Conservation (phyloP, 441 rosid genomes). For the Populus hybrid region DNA sequence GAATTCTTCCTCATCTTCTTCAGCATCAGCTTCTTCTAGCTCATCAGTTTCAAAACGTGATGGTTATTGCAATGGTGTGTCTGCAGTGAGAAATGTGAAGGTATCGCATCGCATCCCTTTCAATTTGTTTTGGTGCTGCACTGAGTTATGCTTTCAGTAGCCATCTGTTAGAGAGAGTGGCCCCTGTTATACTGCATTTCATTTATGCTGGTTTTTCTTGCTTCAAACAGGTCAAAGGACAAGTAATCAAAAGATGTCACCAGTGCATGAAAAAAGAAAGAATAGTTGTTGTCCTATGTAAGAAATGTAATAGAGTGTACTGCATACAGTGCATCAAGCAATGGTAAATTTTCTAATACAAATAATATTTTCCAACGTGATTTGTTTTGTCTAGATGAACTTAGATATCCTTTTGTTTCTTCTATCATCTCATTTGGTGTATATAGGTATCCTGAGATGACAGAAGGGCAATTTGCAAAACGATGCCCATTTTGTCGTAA, state of each 20-base stretch:
- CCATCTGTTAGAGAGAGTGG: not conserved
- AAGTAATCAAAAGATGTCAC: conserved; percentile 51
- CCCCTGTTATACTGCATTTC: not conserved
- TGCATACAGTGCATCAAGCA: conserved; percentile 64
- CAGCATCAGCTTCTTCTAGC: conserved; percentile 19
- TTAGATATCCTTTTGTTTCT: not conserved
- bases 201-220: conserved; percentile 15
- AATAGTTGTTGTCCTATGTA: conserved; percentile 61
- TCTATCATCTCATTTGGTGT: not conserved
- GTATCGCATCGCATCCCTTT: conserved; percentile 21
- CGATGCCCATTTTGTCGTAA: conserved; percentile 70
- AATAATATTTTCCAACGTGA: not conserved
- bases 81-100: conserved; percentile 28
- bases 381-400: not conserved
- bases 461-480: conserved; percentile 43
- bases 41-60: conserved; percentile 26
- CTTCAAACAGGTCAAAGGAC: conserved; percentile 24
- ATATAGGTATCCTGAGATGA: conserved; percentile 66
- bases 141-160: not conserved
- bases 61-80: conserved; percentile 16
- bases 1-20: conserved; percentile 13
- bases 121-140: conserved; percentile 4
- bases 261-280: conserved; percentile 71
- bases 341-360: conserved; percentile 44
- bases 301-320: conserved; percentile 49